Base-by-base conservation (phyloP, 2,329 filamentous ascomycete species). In the Cladosporium cucumerinum region DNA sequence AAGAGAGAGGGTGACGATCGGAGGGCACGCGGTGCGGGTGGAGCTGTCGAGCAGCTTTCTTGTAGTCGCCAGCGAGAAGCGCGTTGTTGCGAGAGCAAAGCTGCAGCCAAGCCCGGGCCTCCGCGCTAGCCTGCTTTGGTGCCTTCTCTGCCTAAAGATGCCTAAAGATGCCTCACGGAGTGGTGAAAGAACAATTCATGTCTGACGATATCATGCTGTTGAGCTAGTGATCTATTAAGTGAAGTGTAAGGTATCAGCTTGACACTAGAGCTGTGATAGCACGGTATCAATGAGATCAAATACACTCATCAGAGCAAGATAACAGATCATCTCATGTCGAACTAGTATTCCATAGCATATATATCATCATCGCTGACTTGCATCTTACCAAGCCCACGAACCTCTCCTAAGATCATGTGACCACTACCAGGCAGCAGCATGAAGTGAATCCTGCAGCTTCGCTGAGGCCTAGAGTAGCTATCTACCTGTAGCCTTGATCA, bases 81-180 rank as follows among this genome's bases (percentile, higher is more conserved):
- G 49, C 59, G 60, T 62, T 62, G 59, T 61, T 61, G 58, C 39
- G 55, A 23, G 28, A 36, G 55, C 59, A 62, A 62, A 62, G 59
- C 59, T 54, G 59, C 59, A 43, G 58, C 58, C 59, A 43, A 52
- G 59, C 59, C 48, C 16, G 10, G 26, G 10, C 18, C 51, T 28
- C 26, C 51, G 25, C 23, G 14, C 49, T 52, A 52, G 49, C 16
- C 51, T n/a, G 18, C 18, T 54, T 54, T n/a, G 51, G 51, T 10
- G 8, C 14, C 51, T 18, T 18, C 18, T 32, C 26, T 54, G 51
- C 51, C 51, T 54, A 30, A 28, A 23, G 51, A 32, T 54, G 51
- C 51, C 51, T 54, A 30, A 28, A 23, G 51, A 32, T 32, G 51
- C 51, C 51, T 54, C n/a, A 21, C 23, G 16, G 26, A 32, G 51